Evolutionary conservation across 345 rosid species (phyloP).

Genomic region (Acer yangbiense): DNA sequence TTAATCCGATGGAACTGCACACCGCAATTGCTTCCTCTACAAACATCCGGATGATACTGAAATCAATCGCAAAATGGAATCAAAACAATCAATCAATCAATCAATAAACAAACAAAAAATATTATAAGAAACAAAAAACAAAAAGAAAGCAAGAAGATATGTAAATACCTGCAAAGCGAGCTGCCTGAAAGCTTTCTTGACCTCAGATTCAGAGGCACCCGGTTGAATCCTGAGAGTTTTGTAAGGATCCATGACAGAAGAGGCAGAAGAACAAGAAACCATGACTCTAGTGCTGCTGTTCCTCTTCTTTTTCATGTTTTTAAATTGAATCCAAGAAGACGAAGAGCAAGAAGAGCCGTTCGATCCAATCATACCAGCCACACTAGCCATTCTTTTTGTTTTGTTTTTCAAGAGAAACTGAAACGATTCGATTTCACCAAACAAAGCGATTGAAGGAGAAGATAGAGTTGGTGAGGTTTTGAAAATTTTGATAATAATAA

Average conservation of each 20-base stretch:
- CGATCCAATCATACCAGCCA: slow-evolving; percentile 42
- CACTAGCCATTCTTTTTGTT: slow-evolving; percentile 5
- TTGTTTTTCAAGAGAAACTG: too few relatives aligned
- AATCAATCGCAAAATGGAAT: neutral
- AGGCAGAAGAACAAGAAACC: slow-evolving; percentile 36
- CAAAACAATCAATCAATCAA: too few relatives aligned
- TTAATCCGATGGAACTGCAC: slow-evolving; percentile 71
- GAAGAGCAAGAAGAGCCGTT: slow-evolving; percentile 43
- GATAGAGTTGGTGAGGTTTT: too few relatives aligned
- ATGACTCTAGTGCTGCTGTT: slow-evolving; percentile 25
- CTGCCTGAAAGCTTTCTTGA: slow-evolving; percentile 79
- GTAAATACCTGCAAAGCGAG: slow-evolving; percentile 75
- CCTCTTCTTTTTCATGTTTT: slow-evolving; percentile 39
- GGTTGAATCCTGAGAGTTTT: slow-evolving; percentile 70
- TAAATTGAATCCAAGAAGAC: slow-evolving; percentile 47
- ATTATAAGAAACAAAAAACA: too few relatives aligned
- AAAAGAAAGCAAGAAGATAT: neutral
- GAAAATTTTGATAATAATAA: too few relatives aligned
- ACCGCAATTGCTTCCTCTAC: slow-evolving; percentile 84
- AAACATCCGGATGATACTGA: slow-evolving; percentile 98
- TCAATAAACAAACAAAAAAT: neutral
- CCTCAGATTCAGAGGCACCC: slow-evolving; percentile 82
- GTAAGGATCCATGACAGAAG: slow-evolving; percentile 68
- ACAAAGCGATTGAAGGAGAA: too few relatives aligned
- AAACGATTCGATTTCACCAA: too few relatives aligned